Base-by-base conservation (phyloP, 768 basidiomycete species). In the Lanmaoa pseudosensibilis region DNA sequence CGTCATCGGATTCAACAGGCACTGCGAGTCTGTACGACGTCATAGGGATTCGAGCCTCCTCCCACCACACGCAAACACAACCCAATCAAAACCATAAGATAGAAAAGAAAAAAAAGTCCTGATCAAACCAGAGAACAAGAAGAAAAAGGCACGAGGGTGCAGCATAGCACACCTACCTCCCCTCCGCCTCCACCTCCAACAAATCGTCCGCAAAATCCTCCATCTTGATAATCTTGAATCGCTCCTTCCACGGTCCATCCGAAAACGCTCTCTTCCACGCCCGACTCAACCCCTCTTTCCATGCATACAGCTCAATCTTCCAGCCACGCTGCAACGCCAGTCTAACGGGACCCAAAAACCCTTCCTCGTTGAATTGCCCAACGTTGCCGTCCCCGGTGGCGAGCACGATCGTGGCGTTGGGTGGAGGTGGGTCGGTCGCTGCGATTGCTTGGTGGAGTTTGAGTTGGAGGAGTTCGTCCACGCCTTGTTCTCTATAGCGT, bases 301-400 rank as follows among this genome's bases (percentile, higher is more conserved):
- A 98, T 1, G 91, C 90, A 73, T 93, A 94, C 65, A 98, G 67
- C 74, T 98, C 95, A n/a, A 98, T 93, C 54, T 79, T 81, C 95
- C 95, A 98, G 2, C 95, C 95, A 46, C 87, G 83, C 73, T 85
- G 87, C 63, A 98, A 74, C 5, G 95, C 95, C 13, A 87, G 85
- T 55, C 90, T 77, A 13, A 94, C 92, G 43, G 90, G 89, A 0
- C 94, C 93, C 25, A 94, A 70, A 75, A 97, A 98, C 7, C 95
- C 95, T 65, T 94, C 90, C 57, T 92, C 90, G 70, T 86, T 95
- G 69, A 96, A 97, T 69, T 96, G 90, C 6, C 91, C 90, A 11
- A 89, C 87, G 65, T 92, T 92, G 23, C 93, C 94, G 70, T 98
- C 95, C 5, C 95, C 95, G 0, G 95, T 97, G 1, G 92, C 95